Conservation (phyloP, 1,139 yeast species). For the Debaryomyces nepalensis region DNA sequence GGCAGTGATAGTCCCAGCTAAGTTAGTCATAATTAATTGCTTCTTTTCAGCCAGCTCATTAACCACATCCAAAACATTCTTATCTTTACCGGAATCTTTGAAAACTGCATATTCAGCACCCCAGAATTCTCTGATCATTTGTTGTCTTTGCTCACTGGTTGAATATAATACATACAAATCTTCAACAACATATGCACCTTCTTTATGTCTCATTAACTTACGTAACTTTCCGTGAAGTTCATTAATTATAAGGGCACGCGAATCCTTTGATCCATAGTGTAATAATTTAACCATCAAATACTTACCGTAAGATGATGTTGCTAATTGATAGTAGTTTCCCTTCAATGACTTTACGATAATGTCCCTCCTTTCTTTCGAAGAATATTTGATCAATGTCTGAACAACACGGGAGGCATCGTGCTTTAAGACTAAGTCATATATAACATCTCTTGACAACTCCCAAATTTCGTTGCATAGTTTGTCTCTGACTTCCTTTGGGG, state of each 20-base stretch:
- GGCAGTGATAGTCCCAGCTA: constrained; percentile 82
- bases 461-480: constrained; percentile 84
- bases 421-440: constrained; percentile 85
- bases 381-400: constrained; percentile 88
- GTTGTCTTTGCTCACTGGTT: constrained; percentile 80
- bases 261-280: constrained; percentile 87
- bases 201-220: constrained; percentile 93
- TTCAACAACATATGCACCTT: constrained; percentile 98
- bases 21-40: constrained; percentile 72
- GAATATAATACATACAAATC: constrained; percentile 89
- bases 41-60: constrained; percentile 81
- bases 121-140: constrained; percentile 95
- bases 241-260: constrained; percentile 73
- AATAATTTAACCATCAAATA: constrained; percentile 84
- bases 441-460: constrained; percentile 76
- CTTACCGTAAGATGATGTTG: constrained; percentile 93
- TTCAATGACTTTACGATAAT: constrained; percentile 69
- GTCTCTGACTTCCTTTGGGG: constrained; percentile 77
- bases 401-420: constrained; percentile 98
- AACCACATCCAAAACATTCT: constrained; percentile 68
- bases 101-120: constrained; percentile 96
- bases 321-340: constrained; percentile 79
- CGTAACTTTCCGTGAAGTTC: constrained; percentile 91
- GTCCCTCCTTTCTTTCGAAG: constrained; percentile 79
- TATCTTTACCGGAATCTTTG: constrained; percentile 71